A percentile compares a stretch with the other conserved stretches of the same genome.
Evolutionary conservation across 352 stramenopile species (phyloP).

Genomic region (Pythium sukuiense): DNA sequence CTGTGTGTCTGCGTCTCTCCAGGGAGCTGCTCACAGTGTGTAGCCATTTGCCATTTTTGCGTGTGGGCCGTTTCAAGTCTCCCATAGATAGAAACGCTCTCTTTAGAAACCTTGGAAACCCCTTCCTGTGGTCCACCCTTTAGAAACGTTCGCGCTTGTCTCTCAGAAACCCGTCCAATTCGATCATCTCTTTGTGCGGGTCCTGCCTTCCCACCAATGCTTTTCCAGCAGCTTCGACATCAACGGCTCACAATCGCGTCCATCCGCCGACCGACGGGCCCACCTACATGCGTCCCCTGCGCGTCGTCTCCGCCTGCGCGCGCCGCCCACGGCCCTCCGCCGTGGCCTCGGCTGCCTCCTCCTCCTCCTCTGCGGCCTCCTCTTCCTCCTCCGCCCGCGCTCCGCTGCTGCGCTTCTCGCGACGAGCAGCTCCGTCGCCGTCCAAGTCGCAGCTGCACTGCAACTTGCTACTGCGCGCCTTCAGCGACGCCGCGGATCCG

Average conservation of each 20-base stretch:
- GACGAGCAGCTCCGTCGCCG: background rate
- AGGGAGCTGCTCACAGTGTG: background rate
- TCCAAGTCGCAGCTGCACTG: slow-evolving; percentile 1
- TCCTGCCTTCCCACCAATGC: slow-evolving; percentile 26
- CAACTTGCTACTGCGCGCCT: slow-evolving; percentile 39
- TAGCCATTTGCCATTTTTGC: slow-evolving; percentile 1
- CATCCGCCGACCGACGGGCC: background rate
- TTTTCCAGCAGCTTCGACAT: slow-evolving; percentile 26
- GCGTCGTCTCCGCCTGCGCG: slow-evolving; percentile 13
- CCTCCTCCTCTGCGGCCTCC: background rate
- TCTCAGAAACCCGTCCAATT: slow-evolving; percentile 3
- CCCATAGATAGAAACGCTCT: slow-evolving; percentile 12
- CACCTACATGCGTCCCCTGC: slow-evolving; percentile 7
- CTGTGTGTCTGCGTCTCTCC: background rate
- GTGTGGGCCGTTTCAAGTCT: background rate
- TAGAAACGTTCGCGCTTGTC: background rate
- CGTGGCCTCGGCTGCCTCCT: background rate
- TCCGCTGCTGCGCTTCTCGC: background rate
- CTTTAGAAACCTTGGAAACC: background rate
- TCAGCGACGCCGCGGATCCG: slow-evolving; percentile 37
- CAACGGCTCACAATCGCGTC: background rate
- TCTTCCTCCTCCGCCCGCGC: background rate
- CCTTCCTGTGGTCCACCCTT: slow-evolving; percentile 16
- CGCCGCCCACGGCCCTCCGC: slow-evolving; percentile 8
- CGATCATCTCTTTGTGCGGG: slow-evolving; percentile 19